Percentiles rank a stretch among this genome's conserved stretches.
These are phyloP conservation scores for Boletus reticuloceps DNA, from an alignment of 768 basidiomycete genomes.

Conservation along the genomic window DNA sequence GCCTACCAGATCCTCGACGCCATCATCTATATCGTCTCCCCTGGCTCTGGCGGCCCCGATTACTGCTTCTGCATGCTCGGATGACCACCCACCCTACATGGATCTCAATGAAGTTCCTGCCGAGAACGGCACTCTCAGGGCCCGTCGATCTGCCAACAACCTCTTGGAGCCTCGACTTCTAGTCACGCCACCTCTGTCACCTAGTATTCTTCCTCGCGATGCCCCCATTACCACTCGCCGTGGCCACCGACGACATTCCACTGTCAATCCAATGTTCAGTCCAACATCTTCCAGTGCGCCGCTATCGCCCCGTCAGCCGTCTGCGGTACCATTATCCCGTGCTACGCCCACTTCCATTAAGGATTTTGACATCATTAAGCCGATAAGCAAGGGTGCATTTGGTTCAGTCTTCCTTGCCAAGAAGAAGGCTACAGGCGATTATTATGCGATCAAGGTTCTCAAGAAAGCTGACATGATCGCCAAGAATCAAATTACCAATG, in stretches of 20 bases:
- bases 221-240: constrained; percentile 44
- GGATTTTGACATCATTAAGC: constrained; percentile 99
- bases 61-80: constrained; percentile 60
- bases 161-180: constrained; percentile 63
- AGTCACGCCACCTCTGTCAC: constrained; percentile 74
- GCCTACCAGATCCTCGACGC: constrained; percentile 81
- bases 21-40: constrained; percentile 85
- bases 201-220: constrained; percentile 54
- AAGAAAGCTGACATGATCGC: constrained; percentile 99
- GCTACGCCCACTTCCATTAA: constrained; percentile 91
- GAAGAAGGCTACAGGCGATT: constrained; percentile 97
- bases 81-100: constrained; percentile 63
- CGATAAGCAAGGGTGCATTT: constrained; percentile 98
- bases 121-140: constrained; percentile 47
- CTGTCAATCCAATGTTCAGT: constrained; percentile 58
- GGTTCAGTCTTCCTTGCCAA: constrained; percentile 98
- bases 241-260: constrained; percentile 70
- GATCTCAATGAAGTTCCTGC: constrained; percentile 54
- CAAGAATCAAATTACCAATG: constrained; percentile 99
- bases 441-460: constrained; percentile 99
- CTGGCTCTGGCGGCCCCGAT: constrained; percentile 84
- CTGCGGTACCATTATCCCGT: constrained; percentile 72
- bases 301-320: constrained; percentile 84
- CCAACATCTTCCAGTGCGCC: constrained; percentile 53
- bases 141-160: constrained; percentile 65